Conservation (phyloP, 1,139 yeast genomes). For the Kodamaea suecica region DNA sequence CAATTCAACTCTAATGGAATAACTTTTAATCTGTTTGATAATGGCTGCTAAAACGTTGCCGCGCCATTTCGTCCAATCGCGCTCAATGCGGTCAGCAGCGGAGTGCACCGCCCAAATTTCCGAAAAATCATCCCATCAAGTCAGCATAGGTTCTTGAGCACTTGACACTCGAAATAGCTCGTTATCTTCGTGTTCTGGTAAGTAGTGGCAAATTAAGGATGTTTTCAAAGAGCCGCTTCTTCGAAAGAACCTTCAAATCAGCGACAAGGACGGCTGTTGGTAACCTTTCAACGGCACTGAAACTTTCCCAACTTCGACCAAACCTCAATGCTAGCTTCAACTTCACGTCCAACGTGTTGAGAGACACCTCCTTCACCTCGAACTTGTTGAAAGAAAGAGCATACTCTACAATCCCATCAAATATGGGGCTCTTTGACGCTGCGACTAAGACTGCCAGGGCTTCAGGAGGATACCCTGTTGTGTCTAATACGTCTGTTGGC, state of each 20-base stretch:
- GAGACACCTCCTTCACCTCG: too few relatives aligned
- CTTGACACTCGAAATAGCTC: too few relatives aligned
- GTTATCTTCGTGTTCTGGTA: too few relatives aligned
- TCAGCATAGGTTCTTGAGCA: too few relatives aligned
- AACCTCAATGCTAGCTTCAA: neutral
- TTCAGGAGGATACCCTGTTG: conserved; percentile 13
- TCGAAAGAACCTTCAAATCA: neutral
- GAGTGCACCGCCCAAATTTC: conserved; percentile 1
- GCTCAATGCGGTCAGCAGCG: too few relatives aligned
- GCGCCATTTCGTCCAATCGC: too few relatives aligned
- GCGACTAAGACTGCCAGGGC: conserved; percentile 17
- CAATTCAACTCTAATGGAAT: neutral
- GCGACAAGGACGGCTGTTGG: neutral
- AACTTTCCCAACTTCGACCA: neutral
- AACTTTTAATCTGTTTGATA: too few relatives aligned
- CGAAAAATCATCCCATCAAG: conserved; percentile 7
- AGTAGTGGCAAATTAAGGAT: neutral
- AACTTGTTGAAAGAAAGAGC: neutral
- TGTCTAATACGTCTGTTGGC: conserved; percentile 59
- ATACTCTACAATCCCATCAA: neutral
- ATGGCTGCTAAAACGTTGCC: neutral
- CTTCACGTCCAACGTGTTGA: neutral
- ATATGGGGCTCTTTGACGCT: neutral
- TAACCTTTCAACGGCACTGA: neutral
- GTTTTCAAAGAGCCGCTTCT: neutral